Evolutionary conservation across 345 rosid genomes (phyloP), one percentile per base, ranked within the genome.

Genomic region (Eucalyptus pauciflora): DNA sequence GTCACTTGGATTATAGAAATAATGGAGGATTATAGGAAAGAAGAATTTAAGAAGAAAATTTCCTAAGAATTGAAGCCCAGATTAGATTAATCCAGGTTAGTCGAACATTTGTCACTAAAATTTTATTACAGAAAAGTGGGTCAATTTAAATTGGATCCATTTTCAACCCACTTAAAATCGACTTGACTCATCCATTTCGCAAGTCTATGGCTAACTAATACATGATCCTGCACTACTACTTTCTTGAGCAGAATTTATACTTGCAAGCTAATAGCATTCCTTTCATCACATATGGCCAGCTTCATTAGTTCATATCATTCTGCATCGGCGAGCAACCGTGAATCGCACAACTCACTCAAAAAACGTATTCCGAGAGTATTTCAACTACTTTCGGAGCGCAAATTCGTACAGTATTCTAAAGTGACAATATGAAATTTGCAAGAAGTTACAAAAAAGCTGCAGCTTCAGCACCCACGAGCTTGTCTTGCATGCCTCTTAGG

Each of bases 351-450:
- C 71, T 6, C 33, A 27, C 9, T 29, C 71, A 13, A 13, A 29
- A n/a, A n/a, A 7, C 71, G 0, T 62, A 62, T 29, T 29, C 71
- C 16, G 2, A 62, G 18, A 62, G 5, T 13, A 13, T 62, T 29
- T 29, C 33, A 62, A 62, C 11, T 2, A 29, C 1, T 29, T 62
- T 2, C 0, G 31, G 33, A 29, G 33, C 1, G 18, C 71, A 0
- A 62, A 62, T 62, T 62, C 3, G 0, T 62, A 62, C 17, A 14
- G 2, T 5, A 29, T 62, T 27, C 69, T 29, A 62, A 62, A 29
- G 33, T 62, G 33, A 62, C 69, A 29, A 29, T 29, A 13, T 62
- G 33, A 62, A 29, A 1, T 29, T 29, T 29, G n/a, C 69, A 29
- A 13, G 15, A 62, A 13, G 69, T 13, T 3, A 13, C 69, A 13